Base-by-base conservation (phyloP, 352 stramenopile species). In the Globisporangium cystogenes region DNA sequence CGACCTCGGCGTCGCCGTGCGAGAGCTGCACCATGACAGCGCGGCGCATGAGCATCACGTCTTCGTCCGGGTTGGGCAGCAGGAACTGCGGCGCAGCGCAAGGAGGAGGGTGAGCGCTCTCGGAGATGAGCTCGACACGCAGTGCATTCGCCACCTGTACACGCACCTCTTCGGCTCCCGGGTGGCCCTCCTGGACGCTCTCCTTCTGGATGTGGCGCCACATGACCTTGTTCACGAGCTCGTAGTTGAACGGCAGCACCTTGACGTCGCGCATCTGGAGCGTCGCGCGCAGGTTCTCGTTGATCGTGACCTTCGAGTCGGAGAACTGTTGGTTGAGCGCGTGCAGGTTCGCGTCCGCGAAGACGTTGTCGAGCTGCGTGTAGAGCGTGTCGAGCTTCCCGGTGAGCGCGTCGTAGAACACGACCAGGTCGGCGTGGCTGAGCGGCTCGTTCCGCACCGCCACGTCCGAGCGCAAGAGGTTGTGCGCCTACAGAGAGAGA, bases 211-310 rank as follows among this genome's bases (percentile, higher is more conserved):
- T 18, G 24, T 7, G 16, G n/a, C n/a, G 27, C 48, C 48, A 55
- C 48, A 40, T 20, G 0, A 36, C 21, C 20, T 33, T 26, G 14
- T 46, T 18, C 33, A 55, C 48, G 16, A n/a, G 8, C 20, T 44
- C 36, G 20, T 49, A 57, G 24, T 50, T 31, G 29, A 57, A 57
- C 37, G 51, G 51, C 51, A 48, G 24, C n/a, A 57, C 31, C 14
- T 44, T 41, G 1, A 43, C 42, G 27, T 57, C 51, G 18, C 42
- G 40, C 14, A 57, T 23, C 21, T 57, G 40, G n/a, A 57, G 40
- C n/a, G 31, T 41, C 40, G 26, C 40, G n/a, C 27, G 20, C n/a
- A 26, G n/a, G 16, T 40, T 26, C 14, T 39, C 39, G 20, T 42
- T 41, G 12, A 48, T 43, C 14, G 37, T 23, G 36, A 54, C 4